Conservation (phyloP, 257 asterid genomes). For the Cruciata laevipes region DNA sequence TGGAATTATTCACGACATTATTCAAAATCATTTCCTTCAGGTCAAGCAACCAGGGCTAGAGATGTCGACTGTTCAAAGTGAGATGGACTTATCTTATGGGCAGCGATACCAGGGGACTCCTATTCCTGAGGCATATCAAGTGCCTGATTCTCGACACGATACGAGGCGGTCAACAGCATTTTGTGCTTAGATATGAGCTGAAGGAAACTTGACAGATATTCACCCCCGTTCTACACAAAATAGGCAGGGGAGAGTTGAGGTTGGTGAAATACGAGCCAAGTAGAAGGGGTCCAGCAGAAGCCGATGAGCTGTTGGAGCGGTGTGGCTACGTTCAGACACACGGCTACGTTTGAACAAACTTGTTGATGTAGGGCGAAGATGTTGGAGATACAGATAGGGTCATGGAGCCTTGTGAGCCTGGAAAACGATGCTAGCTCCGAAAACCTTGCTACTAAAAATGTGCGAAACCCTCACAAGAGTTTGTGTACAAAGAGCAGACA, state of each 20-base stretch:
- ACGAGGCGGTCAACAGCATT: constrained; percentile 98
- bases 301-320: constrained; percentile 55
- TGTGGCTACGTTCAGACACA: constrained; percentile 91
- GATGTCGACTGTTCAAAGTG: constrained; percentile 88
- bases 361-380: too few relatives aligned
- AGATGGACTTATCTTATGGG: constrained; percentile 78
- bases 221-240: constrained; percentile 85
- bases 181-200: constrained; percentile 94
- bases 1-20: constrained; percentile 90
- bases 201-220: constrained; percentile 99
- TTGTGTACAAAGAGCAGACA: too few relatives aligned
- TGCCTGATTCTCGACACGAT: constrained; percentile 97
- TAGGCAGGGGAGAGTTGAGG: constrained; percentile 74
- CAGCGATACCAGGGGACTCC: constrained; percentile 76
- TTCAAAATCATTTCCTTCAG: constrained; percentile 91
- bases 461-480: too few relatives aligned
- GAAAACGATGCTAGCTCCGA: too few relatives aligned
- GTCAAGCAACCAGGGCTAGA: constrained; percentile 98
- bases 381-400: too few relatives aligned
- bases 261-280: constrained; percentile 65
- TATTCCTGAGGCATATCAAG: constrained; percentile 97
- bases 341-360: constrained; percentile 87
- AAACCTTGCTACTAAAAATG: too few relatives aligned
- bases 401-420: too few relatives aligned
- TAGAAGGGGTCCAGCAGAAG: constrained; percentile 90